A percentile compares a stretch with the other conserved stretches of the same genome.
Evolutionary conservation across 2,329 filamentous ascomycete species (phyloP).

Genomic region (Verticillium dahliae): DNA sequence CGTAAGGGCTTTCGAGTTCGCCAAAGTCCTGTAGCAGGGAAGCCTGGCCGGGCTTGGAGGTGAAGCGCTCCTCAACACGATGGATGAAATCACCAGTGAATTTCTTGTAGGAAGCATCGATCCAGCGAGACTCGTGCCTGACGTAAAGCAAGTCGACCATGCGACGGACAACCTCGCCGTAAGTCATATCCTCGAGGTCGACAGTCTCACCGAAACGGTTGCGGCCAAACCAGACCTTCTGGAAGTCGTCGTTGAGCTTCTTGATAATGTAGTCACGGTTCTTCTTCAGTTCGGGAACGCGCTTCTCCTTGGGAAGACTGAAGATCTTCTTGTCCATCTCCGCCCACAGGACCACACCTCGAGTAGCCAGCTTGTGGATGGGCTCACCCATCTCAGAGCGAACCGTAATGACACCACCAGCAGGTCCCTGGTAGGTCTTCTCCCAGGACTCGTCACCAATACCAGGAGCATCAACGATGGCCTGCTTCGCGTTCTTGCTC

Average conservation of each 20-base stretch:
- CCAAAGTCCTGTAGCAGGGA: conserved; percentile 86
- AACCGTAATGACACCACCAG: conserved; percentile 92
- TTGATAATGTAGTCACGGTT: conserved; percentile 87
- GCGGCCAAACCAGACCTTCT: conserved; percentile 93
- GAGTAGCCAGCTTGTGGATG: conserved; percentile 96
- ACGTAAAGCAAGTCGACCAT: conserved; percentile 90
- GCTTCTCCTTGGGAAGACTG: conserved; percentile 89
- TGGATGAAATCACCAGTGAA: conserved; percentile 94
- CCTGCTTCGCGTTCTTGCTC: conserved; percentile 79
- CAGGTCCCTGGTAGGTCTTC: conserved; percentile 83
- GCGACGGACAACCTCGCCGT: conserved; percentile 77
- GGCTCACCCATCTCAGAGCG: conserved; percentile 99
- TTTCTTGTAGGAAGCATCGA: conserved; percentile 74
- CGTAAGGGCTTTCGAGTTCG: conserved; percentile 78
- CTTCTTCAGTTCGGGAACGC: conserved; percentile 80
- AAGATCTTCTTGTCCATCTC: conserved; percentile 99
- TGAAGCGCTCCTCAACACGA: conserved; percentile 95
- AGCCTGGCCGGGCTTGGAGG: conserved; percentile 59
- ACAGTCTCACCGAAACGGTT: conserved; percentile 75
- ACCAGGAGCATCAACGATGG: conserved; percentile 80
- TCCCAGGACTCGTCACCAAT: conserved; percentile 82
- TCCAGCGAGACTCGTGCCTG: conserved; percentile 86
- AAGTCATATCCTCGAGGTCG: conserved; percentile 94
- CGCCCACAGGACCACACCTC: conserved; percentile 93
- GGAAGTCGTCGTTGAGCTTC: conserved; percentile 92